phyloP scores from a whole-genome alignment of 2,329 filamentous ascomycete species.

The Trichoderma sp. region DNA sequence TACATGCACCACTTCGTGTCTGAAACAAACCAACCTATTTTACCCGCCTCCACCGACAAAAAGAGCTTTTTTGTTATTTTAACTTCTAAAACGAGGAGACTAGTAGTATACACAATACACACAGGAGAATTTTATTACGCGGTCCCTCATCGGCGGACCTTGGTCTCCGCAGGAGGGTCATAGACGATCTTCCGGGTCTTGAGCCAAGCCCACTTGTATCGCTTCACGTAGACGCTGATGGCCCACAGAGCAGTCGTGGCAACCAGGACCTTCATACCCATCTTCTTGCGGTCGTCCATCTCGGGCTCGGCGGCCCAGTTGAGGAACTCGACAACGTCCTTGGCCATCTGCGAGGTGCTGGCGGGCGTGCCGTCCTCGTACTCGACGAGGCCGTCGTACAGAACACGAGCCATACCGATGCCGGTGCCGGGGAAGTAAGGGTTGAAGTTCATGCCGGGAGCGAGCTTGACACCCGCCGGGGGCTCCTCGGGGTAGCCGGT shows the following conservation, averaged over 20 bases:
- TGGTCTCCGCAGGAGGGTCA: conserved; percentile 67
- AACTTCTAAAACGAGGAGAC: conserved; percentile 44
- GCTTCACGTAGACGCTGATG: conserved; percentile 95
- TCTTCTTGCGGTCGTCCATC: conserved; percentile 99
- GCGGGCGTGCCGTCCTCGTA: conserved; percentile 97
- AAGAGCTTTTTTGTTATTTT: conserved; percentile 38
- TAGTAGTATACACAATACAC: conserved; percentile 44
- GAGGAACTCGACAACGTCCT: conserved; percentile 97
- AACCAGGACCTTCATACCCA: conserved; percentile 95
- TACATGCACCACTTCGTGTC: conserved; percentile 36
- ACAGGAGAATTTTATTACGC: conserved; percentile 35
- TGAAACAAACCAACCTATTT: conserved; percentile 41
- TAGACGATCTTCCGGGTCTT: conserved; percentile 95
- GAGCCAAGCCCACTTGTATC: conserved; percentile 97
- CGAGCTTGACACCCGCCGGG: conserved; percentile 83
- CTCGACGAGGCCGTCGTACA: conserved; percentile 96
- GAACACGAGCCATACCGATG: conserved; percentile 97
- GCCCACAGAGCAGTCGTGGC: conserved; percentile 79
- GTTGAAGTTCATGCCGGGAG: conserved; percentile 97
- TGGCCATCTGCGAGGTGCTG: conserved; percentile 98
- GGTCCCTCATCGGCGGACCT: conserved; percentile 51
- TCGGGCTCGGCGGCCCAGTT: conserved; percentile 99
- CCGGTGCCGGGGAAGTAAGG: conserved; percentile 99
- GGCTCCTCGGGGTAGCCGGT: conserved; percentile 97
- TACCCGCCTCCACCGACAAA: conserved; percentile 49